Evolutionary conservation across 768 basidiomycete genomes (phyloP).

Genomic region (Amanita exitialis): DNA sequence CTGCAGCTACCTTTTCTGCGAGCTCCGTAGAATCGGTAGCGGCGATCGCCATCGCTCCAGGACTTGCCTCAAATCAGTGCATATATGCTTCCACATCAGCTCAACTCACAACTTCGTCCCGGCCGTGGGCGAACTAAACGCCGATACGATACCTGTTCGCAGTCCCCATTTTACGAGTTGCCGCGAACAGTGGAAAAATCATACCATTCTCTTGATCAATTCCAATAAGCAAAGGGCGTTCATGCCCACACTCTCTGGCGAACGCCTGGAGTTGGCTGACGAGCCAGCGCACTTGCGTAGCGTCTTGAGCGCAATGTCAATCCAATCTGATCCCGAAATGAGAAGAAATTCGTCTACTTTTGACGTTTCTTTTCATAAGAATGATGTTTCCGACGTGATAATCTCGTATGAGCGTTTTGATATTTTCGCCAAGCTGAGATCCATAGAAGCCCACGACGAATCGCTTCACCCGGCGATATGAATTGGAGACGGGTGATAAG

Average conservation of each 20-base stretch:
- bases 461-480: conserved; percentile 32
- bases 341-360: conserved; percentile 24
- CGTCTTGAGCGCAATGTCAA: conserved; percentile 22
- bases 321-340: not conserved
- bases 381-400: conserved; percentile 63
- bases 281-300: conserved; percentile 38
- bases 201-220: conserved; percentile 69
- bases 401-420: conserved; percentile 44
- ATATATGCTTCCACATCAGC: not conserved
- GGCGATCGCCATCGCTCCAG: conserved; percentile 66
- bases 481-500: not conserved
- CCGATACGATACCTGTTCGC: too few relatives aligned
- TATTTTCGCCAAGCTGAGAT: conserved; percentile 36
- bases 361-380: conserved; percentile 58
- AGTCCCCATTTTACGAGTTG: too few relatives aligned
- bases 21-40: conserved; percentile 39
- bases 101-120: conserved; percentile 59
- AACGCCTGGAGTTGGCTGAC: conserved; percentile 40
- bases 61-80: conserved; percentile 25
- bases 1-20: conserved; percentile 32
- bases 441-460: conserved; percentile 69
- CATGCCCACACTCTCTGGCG: conserved; percentile 48
- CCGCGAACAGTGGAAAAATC: too few relatives aligned
- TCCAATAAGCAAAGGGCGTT: conserved; percentile 49
- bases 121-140: conserved; percentile 31